A percentile compares a stretch with the other conserved stretches of the same genome.
Conservation (phyloP, 1,139 yeast genomes). For the Diutina mesorugosa region DNA sequence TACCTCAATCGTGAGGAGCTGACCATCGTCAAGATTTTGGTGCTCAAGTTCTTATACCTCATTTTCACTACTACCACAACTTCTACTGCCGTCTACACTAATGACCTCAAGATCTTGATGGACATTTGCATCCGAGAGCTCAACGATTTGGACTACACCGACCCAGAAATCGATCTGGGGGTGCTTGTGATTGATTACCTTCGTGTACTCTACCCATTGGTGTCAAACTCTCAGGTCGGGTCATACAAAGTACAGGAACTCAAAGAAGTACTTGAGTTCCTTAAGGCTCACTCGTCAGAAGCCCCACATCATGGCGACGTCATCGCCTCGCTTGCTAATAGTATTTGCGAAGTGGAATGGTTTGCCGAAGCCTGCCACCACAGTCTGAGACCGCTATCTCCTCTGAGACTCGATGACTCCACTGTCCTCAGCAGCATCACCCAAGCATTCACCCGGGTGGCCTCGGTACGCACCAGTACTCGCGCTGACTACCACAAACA, state of each 20-base stretch:
- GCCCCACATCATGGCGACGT: neutral
- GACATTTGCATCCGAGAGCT: constrained; percentile 78
- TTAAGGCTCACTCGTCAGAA: constrained; percentile 15
- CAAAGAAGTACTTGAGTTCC: constrained; percentile 32
- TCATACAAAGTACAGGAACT: constrained; percentile 50
- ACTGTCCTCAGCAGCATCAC: constrained; percentile 8
- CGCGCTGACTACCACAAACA: constrained; percentile 25
- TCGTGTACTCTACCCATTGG: constrained; percentile 61
- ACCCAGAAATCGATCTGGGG: constrained; percentile 30
- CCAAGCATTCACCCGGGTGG: constrained; percentile 12
- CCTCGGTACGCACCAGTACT: constrained; percentile 25
- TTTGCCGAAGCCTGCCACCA: constrained; percentile 2
- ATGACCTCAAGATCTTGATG: constrained; percentile 76
- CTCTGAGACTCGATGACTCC: neutral
- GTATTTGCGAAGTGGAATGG: neutral
- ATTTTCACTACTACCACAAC: constrained; percentile 59
- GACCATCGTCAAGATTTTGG: constrained; percentile 59
- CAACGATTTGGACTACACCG: constrained; percentile 39
- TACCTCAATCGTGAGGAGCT: constrained; percentile 74
- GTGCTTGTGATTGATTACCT: constrained; percentile 59
- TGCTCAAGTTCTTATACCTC: constrained; percentile 64
- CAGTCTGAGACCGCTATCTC: constrained; percentile 3
- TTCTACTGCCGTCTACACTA: constrained; percentile 59
- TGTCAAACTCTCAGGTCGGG: constrained; percentile 50
- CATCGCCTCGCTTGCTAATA: neutral